Evolutionary conservation across 306 rosid genomes (phyloP).

Genomic region (Glycine latifolia): DNA sequence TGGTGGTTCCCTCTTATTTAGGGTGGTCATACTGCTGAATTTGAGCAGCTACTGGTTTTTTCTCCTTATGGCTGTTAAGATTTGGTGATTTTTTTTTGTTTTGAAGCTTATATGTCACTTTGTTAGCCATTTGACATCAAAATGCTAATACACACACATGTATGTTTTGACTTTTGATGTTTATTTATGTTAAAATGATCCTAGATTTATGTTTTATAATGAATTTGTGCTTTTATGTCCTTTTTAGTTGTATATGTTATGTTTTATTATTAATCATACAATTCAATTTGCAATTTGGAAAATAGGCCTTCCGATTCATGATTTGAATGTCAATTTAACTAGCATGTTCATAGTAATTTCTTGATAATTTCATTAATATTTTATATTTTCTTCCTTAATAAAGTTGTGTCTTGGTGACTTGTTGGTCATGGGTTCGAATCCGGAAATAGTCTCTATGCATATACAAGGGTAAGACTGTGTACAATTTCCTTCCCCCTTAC

Average conservation of each 20-base stretch:
- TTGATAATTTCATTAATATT: constrained; percentile 12
- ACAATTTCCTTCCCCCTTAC: no score
- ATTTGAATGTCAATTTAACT: not conserved
- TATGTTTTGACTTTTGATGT: not conserved
- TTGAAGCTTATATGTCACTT: not conserved
- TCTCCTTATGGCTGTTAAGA: not conserved
- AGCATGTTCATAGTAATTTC: not conserved
- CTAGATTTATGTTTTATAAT: not conserved
- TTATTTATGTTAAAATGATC: not conserved
- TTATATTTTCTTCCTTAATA: not conserved
- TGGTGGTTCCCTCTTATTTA: not conserved
- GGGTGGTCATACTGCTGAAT: not conserved
- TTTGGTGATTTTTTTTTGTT: not conserved
- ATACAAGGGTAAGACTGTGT: no score
- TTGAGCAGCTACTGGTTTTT: not conserved
- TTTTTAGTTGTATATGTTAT: not conserved
- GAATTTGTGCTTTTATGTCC: not conserved
- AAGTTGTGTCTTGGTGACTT: no score
- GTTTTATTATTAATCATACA: not conserved
- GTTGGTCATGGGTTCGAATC: no score
- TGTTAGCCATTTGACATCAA: not conserved
- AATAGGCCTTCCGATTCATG: not conserved
- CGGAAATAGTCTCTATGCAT: no score
- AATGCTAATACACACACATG: not conserved
- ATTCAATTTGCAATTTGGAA: not conserved